These are phyloP conservation scores for Ophiostoma ulmi DNA, from an alignment of 2,329 filamentous ascomycete genomes.

Conservation along the genomic window DNA sequence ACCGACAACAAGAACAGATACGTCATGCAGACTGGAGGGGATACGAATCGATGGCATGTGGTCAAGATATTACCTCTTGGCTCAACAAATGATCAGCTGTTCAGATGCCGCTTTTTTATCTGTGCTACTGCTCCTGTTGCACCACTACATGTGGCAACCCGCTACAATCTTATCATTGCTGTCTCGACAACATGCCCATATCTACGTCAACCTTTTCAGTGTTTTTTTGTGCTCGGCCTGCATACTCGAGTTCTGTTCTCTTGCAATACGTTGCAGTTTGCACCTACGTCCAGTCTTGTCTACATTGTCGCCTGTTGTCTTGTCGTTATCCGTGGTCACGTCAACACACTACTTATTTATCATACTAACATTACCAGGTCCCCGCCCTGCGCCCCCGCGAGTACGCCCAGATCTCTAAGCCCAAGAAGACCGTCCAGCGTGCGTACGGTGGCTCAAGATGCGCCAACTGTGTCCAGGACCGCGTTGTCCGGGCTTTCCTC, in stretches of 20 bases:
- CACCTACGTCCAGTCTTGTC: not conserved
- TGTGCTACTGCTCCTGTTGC: not conserved
- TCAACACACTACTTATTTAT: not conserved
- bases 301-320: not conserved
- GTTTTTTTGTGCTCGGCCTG: not conserved
- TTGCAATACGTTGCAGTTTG: not conserved
- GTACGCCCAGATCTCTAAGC: slow-evolving; percentile 94
- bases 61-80: not conserved
- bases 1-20: not conserved
- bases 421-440: slow-evolving; percentile 98
- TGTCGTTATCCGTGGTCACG: not conserved
- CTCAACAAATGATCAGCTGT: not conserved
- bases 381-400: slow-evolving; percentile 97
- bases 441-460: slow-evolving; percentile 98
- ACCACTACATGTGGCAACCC: not conserved
- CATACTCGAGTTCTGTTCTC: not conserved
- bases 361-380: slow-evolving; percentile 38
- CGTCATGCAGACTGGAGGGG: not conserved
- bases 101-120: not conserved
- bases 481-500: slow-evolving; percentile 95
- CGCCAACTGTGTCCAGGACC: slow-evolving; percentile 97
- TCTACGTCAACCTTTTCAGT: not conserved
- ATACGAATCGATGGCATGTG: not conserved
- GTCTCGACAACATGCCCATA: not conserved
- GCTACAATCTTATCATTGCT: not conserved